Percentiles rank a stretch among this genome's conserved stretches.
phyloP scores from a whole-genome alignment of 257 asterid genomes.

The Nicotiana paniculata region DNA sequence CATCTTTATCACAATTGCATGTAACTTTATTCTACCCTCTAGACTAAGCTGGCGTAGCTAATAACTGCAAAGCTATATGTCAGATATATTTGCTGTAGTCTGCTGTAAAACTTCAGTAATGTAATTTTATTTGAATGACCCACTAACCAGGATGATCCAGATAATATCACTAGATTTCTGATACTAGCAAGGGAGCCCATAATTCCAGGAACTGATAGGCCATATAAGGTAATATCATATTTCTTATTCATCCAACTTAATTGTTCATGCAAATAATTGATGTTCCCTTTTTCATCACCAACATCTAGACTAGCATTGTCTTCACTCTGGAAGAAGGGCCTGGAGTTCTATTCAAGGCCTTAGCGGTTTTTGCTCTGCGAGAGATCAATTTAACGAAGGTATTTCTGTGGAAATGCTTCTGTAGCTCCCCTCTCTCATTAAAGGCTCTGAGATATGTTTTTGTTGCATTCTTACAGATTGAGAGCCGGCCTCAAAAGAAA shows the following conservation, averaged over 20 bases:
- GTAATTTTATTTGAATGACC: slow-evolving; percentile 5
- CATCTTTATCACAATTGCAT: neutral
- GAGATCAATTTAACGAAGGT: slow-evolving; percentile 83
- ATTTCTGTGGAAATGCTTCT: slow-evolving; percentile 10
- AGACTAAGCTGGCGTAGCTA: neutral
- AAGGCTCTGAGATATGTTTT: neutral
- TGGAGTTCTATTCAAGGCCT: slow-evolving; percentile 91
- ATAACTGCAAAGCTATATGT: neutral
- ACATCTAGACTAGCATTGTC: slow-evolving; percentile 73
- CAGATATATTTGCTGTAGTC: neutral
- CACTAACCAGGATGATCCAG: slow-evolving; percentile 61
- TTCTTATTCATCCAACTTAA: neutral
- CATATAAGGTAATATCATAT: slow-evolving; percentile 29
- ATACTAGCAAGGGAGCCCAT: slow-evolving; percentile 79
- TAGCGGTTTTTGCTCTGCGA: slow-evolving; percentile 83
- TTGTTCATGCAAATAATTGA: slow-evolving; percentile 1
- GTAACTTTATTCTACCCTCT: neutral
- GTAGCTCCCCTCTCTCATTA: neutral
- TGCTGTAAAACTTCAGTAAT: neutral
- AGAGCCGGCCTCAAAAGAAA: slow-evolving; percentile 87
- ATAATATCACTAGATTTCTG: slow-evolving; percentile 75
- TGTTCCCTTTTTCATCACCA: slow-evolving; percentile 8
- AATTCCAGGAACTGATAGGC: slow-evolving; percentile 33
- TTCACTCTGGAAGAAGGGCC: slow-evolving; percentile 96
- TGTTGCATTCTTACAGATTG: slow-evolving; percentile 46